Base-by-base conservation (phyloP, 345 rosid species). In the Acer campestre region DNA sequence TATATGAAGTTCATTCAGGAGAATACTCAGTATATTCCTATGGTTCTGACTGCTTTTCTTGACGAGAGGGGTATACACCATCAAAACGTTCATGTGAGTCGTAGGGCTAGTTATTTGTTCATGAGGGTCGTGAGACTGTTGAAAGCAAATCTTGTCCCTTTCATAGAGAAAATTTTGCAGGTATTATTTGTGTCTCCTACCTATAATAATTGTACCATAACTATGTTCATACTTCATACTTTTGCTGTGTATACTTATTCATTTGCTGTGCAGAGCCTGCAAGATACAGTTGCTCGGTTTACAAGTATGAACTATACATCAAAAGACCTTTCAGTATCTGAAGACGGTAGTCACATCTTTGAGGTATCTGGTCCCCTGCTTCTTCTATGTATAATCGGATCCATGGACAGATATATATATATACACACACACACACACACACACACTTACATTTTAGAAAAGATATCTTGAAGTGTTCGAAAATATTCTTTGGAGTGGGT, bases 1-100 rank as follows among this genome's bases (percentile, higher is more conserved):
- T 96, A 96, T 84, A 64, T 92, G 84, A 94, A 96, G 86, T 96
- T 94, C 72, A 85, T 90, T 76, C 94, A 89, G 81, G 95, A 92
- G 84, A 86, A 92, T 78, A 78, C 88, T 22, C 91, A 85, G 77
- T 87, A 75, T 78, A 82, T 93, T 78, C 94, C 98, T 63, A 76
- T 86, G 80, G 88, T 92, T 80, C 87, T 96, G 70, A 87, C 89
- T 72, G 94, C 94, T 51, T 96, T 96, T 89, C 92, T 93, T n/a
- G 97, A 92, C 77, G 95, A 91, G 77, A 96, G 99, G 83, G 99
- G 98, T 77, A 87, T 93, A 85, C 97, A 87, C 85, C 99, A 96
- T 85, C 89, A 87, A 61, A 96, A 93, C 70, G 12, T 85, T 71
- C 87, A 87, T 75, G 98, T 96, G 74, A 88, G 97, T 77, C 89